Base-by-base conservation (phyloP, 192 early-diverging fungal species). In the Pilobolus umbonatus region DNA sequence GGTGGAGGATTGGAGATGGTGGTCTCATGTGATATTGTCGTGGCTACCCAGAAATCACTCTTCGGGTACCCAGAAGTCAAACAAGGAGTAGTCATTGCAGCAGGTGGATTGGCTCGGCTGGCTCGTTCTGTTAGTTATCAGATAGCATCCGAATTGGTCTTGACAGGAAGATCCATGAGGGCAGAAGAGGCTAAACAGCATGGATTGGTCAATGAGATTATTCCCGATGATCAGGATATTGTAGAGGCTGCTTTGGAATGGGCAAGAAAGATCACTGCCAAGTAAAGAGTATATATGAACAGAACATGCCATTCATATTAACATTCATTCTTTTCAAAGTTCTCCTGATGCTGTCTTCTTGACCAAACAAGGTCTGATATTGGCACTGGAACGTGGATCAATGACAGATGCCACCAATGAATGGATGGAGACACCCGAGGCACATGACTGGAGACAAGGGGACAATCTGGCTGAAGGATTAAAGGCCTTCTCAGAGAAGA, bases 51-150 rank as follows among this genome's bases (percentile, higher is more conserved):
- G 31, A 62, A 75, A 26, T 49, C 66, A 1, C 55, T 44, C 14
- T 75, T 75, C 47, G 73, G 66, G 5, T 60, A 75, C 14, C 72
- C 73, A 24, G 73, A 75, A 64, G 73, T 75, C 14, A 74, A 70
- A 46, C 66, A 57, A 21, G 73, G 73, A 10, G 29, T 75, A 14
- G 36, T 50, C 24, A 73, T 68, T 30, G 54, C 38, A 10, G 55
- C 63, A 17, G 73, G 73, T 29, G 73, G 73, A 17, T 36, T 73
- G 3, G 54, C 60, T 11, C 66, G 73, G 8, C 34, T 75, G 7
- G 61, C 56, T 9, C 49, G 73, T 10, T 59, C 48, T 12, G 29
- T 74, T 19, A 60, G 72, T 17, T 72, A 72, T 36, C 69, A 72
- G 28, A 40, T 69, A 11, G 72, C 73, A 22, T 56, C 62, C 24